Conservation (phyloP, 495 filamentous ascomycete genomes). For the Xylaria cubensis region DNA sequence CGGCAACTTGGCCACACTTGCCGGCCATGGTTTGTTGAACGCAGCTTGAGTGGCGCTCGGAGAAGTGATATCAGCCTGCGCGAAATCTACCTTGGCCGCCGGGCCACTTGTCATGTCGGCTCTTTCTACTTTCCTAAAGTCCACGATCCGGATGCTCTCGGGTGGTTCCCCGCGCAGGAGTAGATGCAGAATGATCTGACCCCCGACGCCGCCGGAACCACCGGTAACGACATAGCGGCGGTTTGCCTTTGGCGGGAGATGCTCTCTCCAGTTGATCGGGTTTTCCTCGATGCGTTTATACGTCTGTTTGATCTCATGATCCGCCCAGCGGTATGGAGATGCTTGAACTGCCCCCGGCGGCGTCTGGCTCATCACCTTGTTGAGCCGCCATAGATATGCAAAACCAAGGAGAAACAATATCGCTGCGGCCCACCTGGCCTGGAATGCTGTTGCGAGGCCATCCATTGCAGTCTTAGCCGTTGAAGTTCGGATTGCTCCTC, state of each 20-base stretch:
- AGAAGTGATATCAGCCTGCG: conserved; percentile 62
- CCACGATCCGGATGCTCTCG: conserved; percentile 60
- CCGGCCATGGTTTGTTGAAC: conserved; percentile 59
- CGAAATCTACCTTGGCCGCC: conserved; percentile 51
- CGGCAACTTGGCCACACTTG: conserved; percentile 50
- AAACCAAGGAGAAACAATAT: conserved; percentile 39
- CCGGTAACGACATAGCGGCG: conserved; percentile 65
- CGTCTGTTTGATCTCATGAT: conserved; percentile 52
- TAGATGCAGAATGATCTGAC: conserved; percentile 61
- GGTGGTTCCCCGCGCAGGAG: conserved; percentile 61
- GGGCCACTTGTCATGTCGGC: conserved; percentile 44
- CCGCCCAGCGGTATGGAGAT: conserved; percentile 61
- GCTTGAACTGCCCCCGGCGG: conserved; percentile 51
- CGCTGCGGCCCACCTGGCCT: conserved; percentile 25
- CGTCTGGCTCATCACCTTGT: conserved; percentile 54
- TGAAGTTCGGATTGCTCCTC: conserved; percentile 1
- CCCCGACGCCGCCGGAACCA: conserved; percentile 65
- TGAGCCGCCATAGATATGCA: conserved; percentile 59
- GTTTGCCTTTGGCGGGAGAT: conserved; percentile 58
- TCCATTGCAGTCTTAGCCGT: conserved; percentile 29
- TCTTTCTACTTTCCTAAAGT: conserved; percentile 54
- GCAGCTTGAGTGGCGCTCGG: conserved; percentile 50
- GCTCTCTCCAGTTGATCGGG: conserved; percentile 55
- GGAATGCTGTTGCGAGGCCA: conserved; percentile 16
- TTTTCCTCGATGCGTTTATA: conserved; percentile 54